Evolutionary conservation across 1,139 yeast species (phyloP), one percentile per base, ranked within the genome.

Genomic region (Magnusiomyces tetraspermus): DNA sequence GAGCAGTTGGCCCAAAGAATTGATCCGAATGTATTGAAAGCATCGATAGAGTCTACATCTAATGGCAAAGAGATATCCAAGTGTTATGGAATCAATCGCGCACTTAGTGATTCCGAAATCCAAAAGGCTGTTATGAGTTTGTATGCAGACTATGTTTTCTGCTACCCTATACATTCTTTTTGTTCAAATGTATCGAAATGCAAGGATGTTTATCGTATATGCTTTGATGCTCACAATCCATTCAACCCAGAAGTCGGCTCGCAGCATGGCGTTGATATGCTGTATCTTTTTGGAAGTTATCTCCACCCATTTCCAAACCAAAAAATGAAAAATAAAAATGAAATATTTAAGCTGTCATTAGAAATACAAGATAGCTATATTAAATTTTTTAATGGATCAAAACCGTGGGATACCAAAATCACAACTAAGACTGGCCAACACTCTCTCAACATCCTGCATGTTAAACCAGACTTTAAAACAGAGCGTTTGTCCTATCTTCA

Each of bases 211-310:
- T 31, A 45, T n/a, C 40, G 55, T 15, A 45, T 49, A 15, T 48
- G 46, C 19, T 53, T 53, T 46, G 56, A 53, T 43, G 26, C 53
- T 2, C 46, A 43, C n/a, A 53, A 51, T 33, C 56, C 56, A 2
- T 51, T 51, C 43, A 48, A 51, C 24, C 43, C 45, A 11, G 17
- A 22, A 2, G 11, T 23, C 28, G 51, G 51, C 10, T 48, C 52
- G 8, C 48, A 51, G 31, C 56, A 53, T 46, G 56, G 56, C 15
- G 53, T 50, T 8, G 56, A 53, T 23, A 53, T 53, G 46, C 24
- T 53, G 13, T 53, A 53, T 37, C 48, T 53, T 13, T 49, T 46
- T 31, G 53, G 49, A 26, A 24, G 51, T 2, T 53, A 53, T 30
- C 22, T 53, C n/a, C 30, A 30, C 6, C 42, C 19, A 5, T 19